phyloP scores from a whole-genome alignment of 108 stramenopile species.

The Nannochloropsis granulata region DNA sequence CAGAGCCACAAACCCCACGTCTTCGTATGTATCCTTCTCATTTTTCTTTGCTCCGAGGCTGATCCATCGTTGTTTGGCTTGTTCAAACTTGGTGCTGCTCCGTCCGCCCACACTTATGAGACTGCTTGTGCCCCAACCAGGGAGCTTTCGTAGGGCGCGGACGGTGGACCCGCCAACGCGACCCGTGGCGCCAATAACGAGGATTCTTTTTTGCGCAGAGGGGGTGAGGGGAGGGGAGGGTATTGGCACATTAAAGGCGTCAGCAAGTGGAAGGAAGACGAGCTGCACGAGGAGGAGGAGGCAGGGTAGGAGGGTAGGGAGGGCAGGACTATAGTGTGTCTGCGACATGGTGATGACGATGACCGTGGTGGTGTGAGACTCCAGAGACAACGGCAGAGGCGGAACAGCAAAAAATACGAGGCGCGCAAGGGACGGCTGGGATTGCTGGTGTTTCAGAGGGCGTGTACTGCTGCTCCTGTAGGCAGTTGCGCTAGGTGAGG shows the following conservation, averaged over 20 bases:
- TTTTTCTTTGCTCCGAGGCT: not conserved
- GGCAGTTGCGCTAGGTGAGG: too few relatives aligned
- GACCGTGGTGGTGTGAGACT: too few relatives aligned
- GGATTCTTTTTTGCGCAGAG: not conserved
- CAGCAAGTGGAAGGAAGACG: not conserved
- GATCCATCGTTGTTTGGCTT: constrained; percentile 24
- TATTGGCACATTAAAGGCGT: not conserved
- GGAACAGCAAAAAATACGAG: too few relatives aligned
- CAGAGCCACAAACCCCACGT: constrained; percentile 5
- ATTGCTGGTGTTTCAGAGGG: too few relatives aligned
- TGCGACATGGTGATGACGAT: too few relatives aligned
- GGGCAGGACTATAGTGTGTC: too few relatives aligned
- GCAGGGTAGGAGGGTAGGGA: too few relatives aligned
- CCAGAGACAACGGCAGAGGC: too few relatives aligned
- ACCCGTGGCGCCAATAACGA: constrained; percentile 7
- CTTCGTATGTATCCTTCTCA: constrained; percentile 3
- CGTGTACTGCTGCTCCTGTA: too few relatives aligned
- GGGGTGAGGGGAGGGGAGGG: not conserved
- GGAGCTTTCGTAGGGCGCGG: constrained; percentile 16
- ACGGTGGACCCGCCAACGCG: constrained; percentile 22
- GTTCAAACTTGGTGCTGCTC: constrained; percentile 7
- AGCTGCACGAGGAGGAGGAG: too few relatives aligned
- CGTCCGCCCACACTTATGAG: constrained; percentile 14
- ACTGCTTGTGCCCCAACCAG: not conserved
- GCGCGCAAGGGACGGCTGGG: too few relatives aligned